Percentiles rank a stretch among this genome's conserved stretches.
Evolutionary conservation across 345 rosid species (phyloP).

Genomic region (Lenwebbia sp.): DNA sequence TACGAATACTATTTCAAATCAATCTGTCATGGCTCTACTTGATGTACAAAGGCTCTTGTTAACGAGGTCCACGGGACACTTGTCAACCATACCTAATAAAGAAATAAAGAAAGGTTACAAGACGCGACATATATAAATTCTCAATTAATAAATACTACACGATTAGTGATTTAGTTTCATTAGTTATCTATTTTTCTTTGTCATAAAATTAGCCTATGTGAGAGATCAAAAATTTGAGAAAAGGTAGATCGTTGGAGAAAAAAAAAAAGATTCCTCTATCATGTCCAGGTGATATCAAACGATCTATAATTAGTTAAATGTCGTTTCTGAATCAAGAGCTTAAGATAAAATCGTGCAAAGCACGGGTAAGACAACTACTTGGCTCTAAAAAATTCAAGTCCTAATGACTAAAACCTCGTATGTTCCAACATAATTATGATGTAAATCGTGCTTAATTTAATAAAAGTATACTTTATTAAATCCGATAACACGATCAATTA

Average conservation of each 20-base stretch:
- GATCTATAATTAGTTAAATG: not conserved
- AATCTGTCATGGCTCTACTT: not conserved
- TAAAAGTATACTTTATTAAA: not conserved
- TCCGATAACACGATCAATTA: not conserved
- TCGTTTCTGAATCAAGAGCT: not conserved
- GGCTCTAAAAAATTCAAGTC: not conserved
- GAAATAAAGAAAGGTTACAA: not conserved
- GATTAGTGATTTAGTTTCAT: not conserved
- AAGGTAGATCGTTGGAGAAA: not conserved
- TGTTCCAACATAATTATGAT: not conserved
- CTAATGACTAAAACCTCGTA: not conserved
- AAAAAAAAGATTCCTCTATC: not conserved
- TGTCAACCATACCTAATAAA: not conserved
- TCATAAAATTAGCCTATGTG: not conserved
- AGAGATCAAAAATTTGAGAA: not conserved
- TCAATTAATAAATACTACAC: not conserved
- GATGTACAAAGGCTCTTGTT: not conserved
- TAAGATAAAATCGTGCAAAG: not conserved
- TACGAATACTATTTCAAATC: too few relatives aligned
- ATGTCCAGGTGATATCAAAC: not conserved
- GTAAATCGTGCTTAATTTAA: not conserved
- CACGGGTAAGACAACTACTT: not conserved
- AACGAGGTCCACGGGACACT: not conserved
- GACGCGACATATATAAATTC: not conserved
- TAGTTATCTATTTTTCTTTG: not conserved